Evolutionary conservation across 768 basidiomycete species (phyloP), one percentile per base, ranked within the genome.

Genomic region (Coprinellus micaceus): DNA sequence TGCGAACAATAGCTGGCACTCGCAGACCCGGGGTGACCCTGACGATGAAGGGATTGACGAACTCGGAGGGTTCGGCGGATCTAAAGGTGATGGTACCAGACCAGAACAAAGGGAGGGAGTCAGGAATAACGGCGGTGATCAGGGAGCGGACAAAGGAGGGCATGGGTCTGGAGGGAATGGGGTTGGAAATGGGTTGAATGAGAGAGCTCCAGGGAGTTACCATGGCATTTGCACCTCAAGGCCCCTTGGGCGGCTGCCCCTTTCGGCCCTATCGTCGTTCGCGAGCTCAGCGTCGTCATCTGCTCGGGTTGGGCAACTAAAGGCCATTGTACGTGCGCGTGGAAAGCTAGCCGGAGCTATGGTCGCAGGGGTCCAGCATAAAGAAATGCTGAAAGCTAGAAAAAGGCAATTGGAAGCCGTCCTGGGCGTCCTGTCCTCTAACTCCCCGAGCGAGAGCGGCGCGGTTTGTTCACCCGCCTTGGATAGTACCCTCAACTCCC

Each of bases 381-480:
- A 92, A 69, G 87, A 90, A 59, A 72, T 86, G 66, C 74, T 91
- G 61, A 85, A 79, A 69, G 77, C 71, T 54, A 74, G 88, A 60
- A 88, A 86, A 66, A 78, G 84, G 51, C 88, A 90, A 70, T 74
- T 93, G 41, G 83, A 82, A 13, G 80, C 83, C 2, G 84, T 89
- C 22, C 77, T 91, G 47, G 86, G 85, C 19, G 82, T 84, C 24
- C 67, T 87, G 53, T 82, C 86, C 9, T 9, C 9, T 9, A 37
- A 9, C 36, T 37, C 36, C 17, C 36, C 36, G n/a, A n/a, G n/a
- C n/a, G n/a, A n/a, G n/a, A n/a, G n/a, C n/a, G n/a, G n/a, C n/a
- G n/a, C n/a, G 9, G 9, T 17, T 37, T 17, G 9, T 9, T 37
- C 36, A 37, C 17, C 36, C 36, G 36, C 36, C 36, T n/a, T n/a